Evolutionary conservation across 2,329 filamentous ascomycete species (phyloP).

Genomic region (Alternaria infectoria): DNA sequence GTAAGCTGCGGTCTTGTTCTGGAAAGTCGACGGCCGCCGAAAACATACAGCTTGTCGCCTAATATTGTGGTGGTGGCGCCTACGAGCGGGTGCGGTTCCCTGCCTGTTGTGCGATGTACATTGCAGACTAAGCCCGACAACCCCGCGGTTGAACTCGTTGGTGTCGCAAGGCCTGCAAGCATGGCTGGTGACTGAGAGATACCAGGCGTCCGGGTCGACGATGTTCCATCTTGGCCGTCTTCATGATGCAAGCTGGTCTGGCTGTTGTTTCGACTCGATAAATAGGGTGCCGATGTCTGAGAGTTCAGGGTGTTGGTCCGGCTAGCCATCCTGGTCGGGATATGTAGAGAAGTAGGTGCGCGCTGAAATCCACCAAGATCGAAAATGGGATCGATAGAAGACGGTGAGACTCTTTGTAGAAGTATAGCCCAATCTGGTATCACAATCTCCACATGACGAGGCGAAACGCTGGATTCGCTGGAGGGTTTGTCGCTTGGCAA

Average conservation of each 20-base stretch:
- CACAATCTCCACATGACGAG: constrained; percentile 58
- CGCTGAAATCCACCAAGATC: constrained; percentile 22
- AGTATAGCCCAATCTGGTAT: constrained; percentile 55
- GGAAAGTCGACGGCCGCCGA: constrained; percentile 88
- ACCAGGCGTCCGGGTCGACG: constrained; percentile 48
- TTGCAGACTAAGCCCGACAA: constrained; percentile 72
- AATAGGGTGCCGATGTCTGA: constrained; percentile 51
- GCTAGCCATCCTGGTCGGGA: constrained; percentile 52
- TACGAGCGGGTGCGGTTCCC: constrained; percentile 88
- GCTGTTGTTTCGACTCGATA: constrained; percentile 54
- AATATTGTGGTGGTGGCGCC: constrained; percentile 94
- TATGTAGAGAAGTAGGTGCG: constrained; percentile 29
- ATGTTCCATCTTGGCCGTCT: constrained; percentile 50
- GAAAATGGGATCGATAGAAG: constrained; percentile 37
- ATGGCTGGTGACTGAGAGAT: constrained; percentile 55
- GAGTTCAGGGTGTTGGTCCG: constrained; percentile 57
- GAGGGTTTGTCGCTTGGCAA: constrained; percentile 37
- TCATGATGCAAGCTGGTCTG: constrained; percentile 54
- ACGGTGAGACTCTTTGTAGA: constrained; percentile 46
- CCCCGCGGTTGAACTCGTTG: constrained; percentile 60
- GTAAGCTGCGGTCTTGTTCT: constrained; percentile 83
- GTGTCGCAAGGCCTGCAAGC: constrained; percentile 45
- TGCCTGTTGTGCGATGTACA: constrained; percentile 82
- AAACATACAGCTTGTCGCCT: constrained; percentile 95
- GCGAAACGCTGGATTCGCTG: constrained; percentile 40